Base-by-base conservation (phyloP, 2,329 filamentous ascomycete genomes). In the Rasamsonia emersonii region DNA sequence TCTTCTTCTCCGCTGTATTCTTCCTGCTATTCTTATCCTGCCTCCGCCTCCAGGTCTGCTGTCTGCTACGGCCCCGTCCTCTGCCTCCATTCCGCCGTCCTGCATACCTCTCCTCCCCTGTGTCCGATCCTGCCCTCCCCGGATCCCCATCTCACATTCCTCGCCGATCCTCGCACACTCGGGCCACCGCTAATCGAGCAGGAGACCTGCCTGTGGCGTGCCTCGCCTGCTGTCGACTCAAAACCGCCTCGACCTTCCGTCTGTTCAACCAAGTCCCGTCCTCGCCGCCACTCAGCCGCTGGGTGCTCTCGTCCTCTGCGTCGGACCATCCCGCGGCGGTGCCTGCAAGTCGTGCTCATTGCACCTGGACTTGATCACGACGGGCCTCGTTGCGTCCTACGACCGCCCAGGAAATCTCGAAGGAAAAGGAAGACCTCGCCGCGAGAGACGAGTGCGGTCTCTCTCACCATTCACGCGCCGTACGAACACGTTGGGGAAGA, bases 401-500 rank as follows among this genome's bases (percentile, higher is more conserved):
- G n/a, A n/a, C 14, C 7, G 24, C 16, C 10, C 13, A 14, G 13
- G 14, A 40, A 30, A 28, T 30, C 35, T 24, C 39, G 35, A 40
- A 33, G 37, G 36, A 30, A 36, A 35, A 35, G 34, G 31, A 30
- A 34, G 33, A 34, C 24, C 35, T 27, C 16, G 32, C 26, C 35
- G 30, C 41, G 29, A 36, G 42, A 39, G 33, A 32, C 40, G 44
- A 32, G 37, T 40, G 38, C 42, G 44, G 23, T 24, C 34, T 42
- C 31, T 35, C 37, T 41, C 39, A 30, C 24, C 36, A 44, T 45
- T 44, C 37, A 53, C 47, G 52, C 56, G 56, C 56, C 56, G 56
- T 55, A 54, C 56, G 56, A 59, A 46, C 50, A 59, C 56, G 51
- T 58, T 54, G 56, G 56, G 56, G 56, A 51, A 58, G 51, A 56